Conservation (phyloP, 306 rosid species). For the Echinosophora koreensis region DNA sequence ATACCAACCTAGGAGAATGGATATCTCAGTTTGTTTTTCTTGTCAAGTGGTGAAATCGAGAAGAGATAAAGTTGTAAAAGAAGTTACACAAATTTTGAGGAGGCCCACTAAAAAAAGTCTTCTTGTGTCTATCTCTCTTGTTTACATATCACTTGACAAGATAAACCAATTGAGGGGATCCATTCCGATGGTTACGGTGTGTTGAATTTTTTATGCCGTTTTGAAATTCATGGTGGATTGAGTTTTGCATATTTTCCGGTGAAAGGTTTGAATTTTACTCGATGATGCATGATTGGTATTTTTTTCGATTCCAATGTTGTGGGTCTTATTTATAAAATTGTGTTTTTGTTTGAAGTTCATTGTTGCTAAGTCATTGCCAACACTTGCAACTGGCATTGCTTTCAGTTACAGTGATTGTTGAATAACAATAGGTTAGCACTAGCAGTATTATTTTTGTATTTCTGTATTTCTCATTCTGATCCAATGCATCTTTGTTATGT, state of each 20-base stretch:
- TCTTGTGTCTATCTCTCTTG: too few relatives aligned
- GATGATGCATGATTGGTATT: neutral
- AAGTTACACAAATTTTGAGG: too few relatives aligned
- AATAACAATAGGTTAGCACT: conserved; percentile 5
- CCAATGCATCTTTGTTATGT: conserved; percentile 37
- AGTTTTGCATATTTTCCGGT: neutral
- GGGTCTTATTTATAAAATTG: neutral
- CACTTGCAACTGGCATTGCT: conserved; percentile 35
- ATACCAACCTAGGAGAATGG: too few relatives aligned
- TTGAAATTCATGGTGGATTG: conserved; percentile 6
- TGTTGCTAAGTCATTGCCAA: conserved; percentile 9
- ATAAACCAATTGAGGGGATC: too few relatives aligned
- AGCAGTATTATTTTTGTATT: conserved; percentile 2
- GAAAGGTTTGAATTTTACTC: conserved; percentile 9
- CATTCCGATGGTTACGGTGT: neutral
- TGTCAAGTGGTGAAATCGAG: too few relatives aligned
- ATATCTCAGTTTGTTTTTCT: too few relatives aligned
- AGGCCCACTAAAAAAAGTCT: too few relatives aligned
- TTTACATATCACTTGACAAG: too few relatives aligned
- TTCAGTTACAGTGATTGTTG: conserved; percentile 1
- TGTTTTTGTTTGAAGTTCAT: conserved; percentile 1
- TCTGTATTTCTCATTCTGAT: conserved; percentile 24
- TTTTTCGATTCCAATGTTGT: neutral
- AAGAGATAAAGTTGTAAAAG: too few relatives aligned
- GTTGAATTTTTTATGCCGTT: conserved; percentile 20